Percentiles rank a stretch among this genome's conserved stretches.
Evolutionary conservation across 2,329 filamentous ascomycete species (phyloP).

Genomic region (Sordariomycetes sp.): DNA sequence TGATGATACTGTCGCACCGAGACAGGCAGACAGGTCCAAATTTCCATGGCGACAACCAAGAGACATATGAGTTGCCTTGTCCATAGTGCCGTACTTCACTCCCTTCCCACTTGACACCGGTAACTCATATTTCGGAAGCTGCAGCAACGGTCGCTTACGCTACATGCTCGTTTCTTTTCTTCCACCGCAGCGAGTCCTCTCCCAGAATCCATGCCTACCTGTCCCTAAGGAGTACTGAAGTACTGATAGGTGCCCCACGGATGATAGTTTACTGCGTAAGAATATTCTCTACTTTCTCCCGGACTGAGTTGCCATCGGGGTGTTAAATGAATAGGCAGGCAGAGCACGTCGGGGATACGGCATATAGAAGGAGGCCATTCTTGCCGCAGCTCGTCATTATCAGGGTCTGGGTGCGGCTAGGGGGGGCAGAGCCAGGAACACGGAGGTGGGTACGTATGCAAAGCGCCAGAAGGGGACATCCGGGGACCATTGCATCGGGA

Average conservation of each 20-base stretch:
- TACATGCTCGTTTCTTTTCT: background rate
- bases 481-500: background rate
- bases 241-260: too few species aligned
- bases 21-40: background rate
- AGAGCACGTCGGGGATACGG: too few species aligned
- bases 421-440: background rate
- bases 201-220: too few species aligned
- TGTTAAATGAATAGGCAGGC: too few species aligned
- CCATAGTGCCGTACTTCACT: background rate
- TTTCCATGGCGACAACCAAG: background rate
- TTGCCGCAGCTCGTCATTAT: background rate
- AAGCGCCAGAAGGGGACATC: background rate
- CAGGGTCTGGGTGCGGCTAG: background rate
- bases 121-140: background rate
- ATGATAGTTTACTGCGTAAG: too few species aligned
- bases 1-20: background rate
- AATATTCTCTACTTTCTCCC: too few species aligned
- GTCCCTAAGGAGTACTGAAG: too few species aligned
- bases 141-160: background rate
- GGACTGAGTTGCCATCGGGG: too few species aligned
- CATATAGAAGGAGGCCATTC: too few species aligned
- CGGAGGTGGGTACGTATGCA: background rate
- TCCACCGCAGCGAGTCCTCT: background rate
- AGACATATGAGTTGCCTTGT: background rate
- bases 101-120: background rate